Evolutionary conservation across 768 basidiomycete genomes (phyloP).

Genomic region (Amanita phalloides): DNA sequence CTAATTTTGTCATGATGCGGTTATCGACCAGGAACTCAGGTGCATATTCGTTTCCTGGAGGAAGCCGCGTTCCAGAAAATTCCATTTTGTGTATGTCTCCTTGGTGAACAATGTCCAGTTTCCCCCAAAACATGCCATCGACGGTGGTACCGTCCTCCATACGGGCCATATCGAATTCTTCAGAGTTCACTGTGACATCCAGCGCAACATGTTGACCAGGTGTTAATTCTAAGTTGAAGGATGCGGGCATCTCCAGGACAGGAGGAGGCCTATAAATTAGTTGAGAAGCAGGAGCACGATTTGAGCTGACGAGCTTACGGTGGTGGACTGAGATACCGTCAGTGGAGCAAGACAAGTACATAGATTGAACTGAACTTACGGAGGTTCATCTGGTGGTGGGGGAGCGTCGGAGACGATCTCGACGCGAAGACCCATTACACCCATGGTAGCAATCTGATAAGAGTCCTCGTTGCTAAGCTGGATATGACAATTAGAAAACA

Average conservation of each 20-base stretch:
- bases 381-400: constrained; percentile 75
- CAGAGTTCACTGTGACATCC: constrained; percentile 69
- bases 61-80: constrained; percentile 70
- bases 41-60: constrained; percentile 48
- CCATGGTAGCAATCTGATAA: constrained; percentile 80
- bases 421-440: constrained; percentile 71
- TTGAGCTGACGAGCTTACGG: constrained; percentile 25
- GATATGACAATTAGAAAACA: constrained; percentile 7
- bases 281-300: not conserved
- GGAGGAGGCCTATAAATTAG: constrained; percentile 40
- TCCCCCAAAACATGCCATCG: constrained; percentile 83
- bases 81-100: constrained; percentile 74
- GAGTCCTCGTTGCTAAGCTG: constrained; percentile 81
- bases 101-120: constrained; percentile 71
- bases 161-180: constrained; percentile 83
- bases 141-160: constrained; percentile 86
- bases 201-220: constrained; percentile 75
- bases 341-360: constrained; percentile 13
- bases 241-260: constrained; percentile 78
- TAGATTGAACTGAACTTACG: constrained; percentile 37
- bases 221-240: constrained; percentile 70
- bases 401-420: constrained; percentile 82
- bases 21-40: constrained; percentile 69
- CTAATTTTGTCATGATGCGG: constrained; percentile 66
- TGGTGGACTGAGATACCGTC: constrained; percentile 25